phyloP scores from a whole-genome alignment of 2,329 filamentous ascomycete species.

The Talaromyces piceae region DNA sequence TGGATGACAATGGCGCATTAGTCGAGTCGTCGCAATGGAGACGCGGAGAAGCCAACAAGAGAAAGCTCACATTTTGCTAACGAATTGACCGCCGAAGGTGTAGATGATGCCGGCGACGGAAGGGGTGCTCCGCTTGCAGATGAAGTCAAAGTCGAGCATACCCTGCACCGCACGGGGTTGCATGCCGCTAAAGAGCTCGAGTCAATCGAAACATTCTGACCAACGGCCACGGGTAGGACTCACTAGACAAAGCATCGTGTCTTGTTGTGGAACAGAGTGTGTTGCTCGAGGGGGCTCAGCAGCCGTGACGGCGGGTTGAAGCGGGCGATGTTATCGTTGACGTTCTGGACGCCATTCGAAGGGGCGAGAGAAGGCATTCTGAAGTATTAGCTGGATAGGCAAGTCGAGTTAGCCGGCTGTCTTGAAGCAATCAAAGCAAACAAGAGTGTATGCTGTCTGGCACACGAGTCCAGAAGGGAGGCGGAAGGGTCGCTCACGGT shows the following conservation, averaged over 20 bases:
- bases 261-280: conserved; percentile 98
- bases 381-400: conserved; percentile 14
- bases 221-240: conserved; percentile 26
- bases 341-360: conserved; percentile 54
- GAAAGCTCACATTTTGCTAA: conserved; percentile 81
- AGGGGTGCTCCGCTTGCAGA: conserved; percentile 95
- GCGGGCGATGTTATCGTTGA: conserved; percentile 98
- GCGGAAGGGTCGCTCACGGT: background rate
- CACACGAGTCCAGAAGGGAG: background rate
- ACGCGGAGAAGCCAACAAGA: too few relatives aligned
- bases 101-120: conserved; percentile 99
- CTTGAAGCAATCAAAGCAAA: too few relatives aligned
- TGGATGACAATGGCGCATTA: conserved; percentile 16
- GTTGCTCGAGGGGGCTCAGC: conserved; percentile 70
- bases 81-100: conserved; percentile 99
- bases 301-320: conserved; percentile 90
- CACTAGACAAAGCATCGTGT: conserved; percentile 99
- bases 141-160: conserved; percentile 99
- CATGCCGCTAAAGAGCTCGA: conserved; percentile 58
- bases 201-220: conserved; percentile 20
- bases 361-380: conserved; percentile 51
- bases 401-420: background rate
- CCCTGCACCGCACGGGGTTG: conserved; percentile 88
- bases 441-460: background rate
- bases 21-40: background rate